Conservation (phyloP, 2,329 filamentous ascomycete genomes). For the Colletotrichum lini region DNA sequence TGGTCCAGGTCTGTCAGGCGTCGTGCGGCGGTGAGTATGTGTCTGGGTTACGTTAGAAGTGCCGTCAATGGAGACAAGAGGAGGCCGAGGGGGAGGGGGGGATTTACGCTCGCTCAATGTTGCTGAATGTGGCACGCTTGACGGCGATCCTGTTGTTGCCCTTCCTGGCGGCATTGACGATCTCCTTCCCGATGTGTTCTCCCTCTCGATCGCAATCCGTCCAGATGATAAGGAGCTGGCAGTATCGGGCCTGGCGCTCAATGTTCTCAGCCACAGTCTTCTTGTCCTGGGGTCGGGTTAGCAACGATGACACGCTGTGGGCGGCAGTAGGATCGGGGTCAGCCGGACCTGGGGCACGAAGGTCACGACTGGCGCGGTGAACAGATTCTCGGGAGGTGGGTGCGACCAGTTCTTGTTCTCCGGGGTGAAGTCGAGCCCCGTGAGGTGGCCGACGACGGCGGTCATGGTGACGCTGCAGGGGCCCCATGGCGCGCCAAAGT, state of each 20-base stretch:
- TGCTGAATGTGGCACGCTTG: conserved; percentile 92
- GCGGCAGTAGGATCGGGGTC: not conserved
- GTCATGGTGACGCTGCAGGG: conserved; percentile 92
- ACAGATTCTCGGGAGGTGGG: conserved; percentile 84
- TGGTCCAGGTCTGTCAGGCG: conserved; percentile 86
- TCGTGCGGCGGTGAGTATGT: conserved; percentile 87
- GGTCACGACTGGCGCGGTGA: conserved; percentile 82
- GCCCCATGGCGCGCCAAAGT: conserved; percentile 87
- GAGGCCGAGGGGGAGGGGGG: not conserved
- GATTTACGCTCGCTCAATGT: conserved; percentile 88
- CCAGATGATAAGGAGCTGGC: conserved; percentile 92
- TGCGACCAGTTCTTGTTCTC: conserved; percentile 85
- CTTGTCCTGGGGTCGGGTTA: conserved; percentile 73
- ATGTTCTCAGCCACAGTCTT: conserved; percentile 89
- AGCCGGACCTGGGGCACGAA: conserved; percentile 74
- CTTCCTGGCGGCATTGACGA: conserved; percentile 83
- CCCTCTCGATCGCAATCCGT: conserved; percentile 99
- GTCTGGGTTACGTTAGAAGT: conserved; percentile 63
- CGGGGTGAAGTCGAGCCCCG: conserved; percentile 80
- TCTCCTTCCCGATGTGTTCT: conserved; percentile 94
- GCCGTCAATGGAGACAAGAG: not conserved
- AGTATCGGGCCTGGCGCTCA: conserved; percentile 79
- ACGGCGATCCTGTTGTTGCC: conserved; percentile 83
- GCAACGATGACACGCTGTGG: not conserved
- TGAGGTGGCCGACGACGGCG: conserved; percentile 90